Evolutionary conservation across 495 filamentous ascomycete species (phyloP).

Genomic region (Viridothelium virens): DNA sequence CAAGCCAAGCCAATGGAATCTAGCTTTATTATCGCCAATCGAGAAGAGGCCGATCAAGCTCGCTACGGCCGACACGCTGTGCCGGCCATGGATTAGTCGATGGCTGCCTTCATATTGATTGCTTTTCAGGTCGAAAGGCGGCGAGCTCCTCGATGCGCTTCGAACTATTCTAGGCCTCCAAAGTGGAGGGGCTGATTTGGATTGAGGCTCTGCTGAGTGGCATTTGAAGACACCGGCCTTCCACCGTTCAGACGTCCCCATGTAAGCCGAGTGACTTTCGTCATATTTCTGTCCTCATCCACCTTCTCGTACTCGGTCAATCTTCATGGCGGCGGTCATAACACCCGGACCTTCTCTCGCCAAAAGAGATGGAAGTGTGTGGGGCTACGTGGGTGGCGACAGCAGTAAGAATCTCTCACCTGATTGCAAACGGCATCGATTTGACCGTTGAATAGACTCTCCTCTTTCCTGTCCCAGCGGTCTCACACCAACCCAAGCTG

Average conservation of each 20-base stretch:
- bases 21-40: neutral
- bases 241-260: neutral
- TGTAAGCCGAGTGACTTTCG: neutral
- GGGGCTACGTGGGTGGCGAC: conserved; percentile 7
- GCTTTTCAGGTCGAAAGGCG: neutral
- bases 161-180: neutral
- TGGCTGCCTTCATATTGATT: neutral
- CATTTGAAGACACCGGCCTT: neutral
- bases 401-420: conserved; percentile 9
- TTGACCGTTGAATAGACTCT: conserved; percentile 6
- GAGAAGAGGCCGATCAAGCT: neutral
- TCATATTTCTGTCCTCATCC: neutral
- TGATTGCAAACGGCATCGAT: neutral
- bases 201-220: neutral
- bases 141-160: neutral
- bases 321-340: neutral
- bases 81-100: neutral
- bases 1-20: too few species aligned
- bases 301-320: neutral
- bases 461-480: conserved; percentile 5
- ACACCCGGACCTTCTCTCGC: conserved; percentile 5
- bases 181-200: neutral
- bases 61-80: neutral
- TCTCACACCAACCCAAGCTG: neutral
- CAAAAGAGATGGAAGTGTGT: conserved; percentile 6